phyloP scores from a whole-genome alignment of 192 early-diverging fungal species.

The Funneliformis geosporum region DNA sequence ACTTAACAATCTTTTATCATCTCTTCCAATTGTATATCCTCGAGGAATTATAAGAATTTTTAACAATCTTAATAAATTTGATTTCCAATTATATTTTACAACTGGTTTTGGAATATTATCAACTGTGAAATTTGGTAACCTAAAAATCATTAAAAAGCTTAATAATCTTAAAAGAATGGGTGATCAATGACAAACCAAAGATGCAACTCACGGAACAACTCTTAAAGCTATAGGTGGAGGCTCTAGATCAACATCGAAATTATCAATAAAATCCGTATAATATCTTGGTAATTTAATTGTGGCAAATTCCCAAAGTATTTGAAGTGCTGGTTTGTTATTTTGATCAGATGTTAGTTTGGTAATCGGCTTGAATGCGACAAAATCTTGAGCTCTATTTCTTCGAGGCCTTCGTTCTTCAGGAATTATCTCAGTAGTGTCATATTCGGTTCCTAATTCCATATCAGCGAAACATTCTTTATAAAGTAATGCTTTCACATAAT shows the following conservation, averaged over 20 bases:
- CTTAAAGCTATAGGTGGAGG: not conserved
- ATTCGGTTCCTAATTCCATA: not conserved
- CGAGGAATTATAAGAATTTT: not conserved
- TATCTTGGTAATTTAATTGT: not conserved
- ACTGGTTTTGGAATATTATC: not conserved
- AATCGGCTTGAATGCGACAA: not conserved
- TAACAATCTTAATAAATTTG: not conserved
- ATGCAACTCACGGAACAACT: conserved; percentile 3
- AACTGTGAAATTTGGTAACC: not conserved
- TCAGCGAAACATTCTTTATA: conserved; percentile 7
- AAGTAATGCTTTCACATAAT: not conserved
- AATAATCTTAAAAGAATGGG: too few species aligned
- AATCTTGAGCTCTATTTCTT: not conserved
- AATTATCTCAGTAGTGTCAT: not conserved
- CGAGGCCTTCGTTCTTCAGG: not conserved
- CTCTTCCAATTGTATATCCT: not conserved
- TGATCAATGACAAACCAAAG: too few species aligned
- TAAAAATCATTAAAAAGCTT: not conserved
- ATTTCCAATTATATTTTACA: not conserved
- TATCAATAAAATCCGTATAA: not conserved
- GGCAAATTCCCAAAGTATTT: not conserved
- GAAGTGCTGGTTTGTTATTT: not conserved
- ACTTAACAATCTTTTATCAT: not conserved
- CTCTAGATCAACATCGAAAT: not conserved
- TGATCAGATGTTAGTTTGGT: not conserved